Evolutionary conservation across 192 early-diverging fungal genomes (phyloP), one percentile per base, ranked within the genome.

Genomic region (Linnemannia schmuckeri): DNA sequence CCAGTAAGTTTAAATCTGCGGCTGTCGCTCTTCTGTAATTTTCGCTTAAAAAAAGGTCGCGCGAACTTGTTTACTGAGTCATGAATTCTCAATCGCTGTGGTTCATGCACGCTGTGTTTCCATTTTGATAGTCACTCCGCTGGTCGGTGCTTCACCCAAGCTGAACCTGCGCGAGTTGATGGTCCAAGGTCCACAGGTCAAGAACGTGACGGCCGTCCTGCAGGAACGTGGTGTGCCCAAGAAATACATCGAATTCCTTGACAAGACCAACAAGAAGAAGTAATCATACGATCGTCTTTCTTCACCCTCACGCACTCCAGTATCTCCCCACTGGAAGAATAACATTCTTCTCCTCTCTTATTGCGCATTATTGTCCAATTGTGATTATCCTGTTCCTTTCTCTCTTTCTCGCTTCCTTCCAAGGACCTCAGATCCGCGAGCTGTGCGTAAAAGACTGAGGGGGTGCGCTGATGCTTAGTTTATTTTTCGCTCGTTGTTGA

Each of bases 141-240:
- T 92, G 24, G 89, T 88, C 33, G 91, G 90, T 18, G 89, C 91
- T 37, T 89, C 89, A 17, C 93, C 93, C 18, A 91, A 92, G 70
- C 72, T 88, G 49, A 89, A 92, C 22, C 47, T 92, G 42, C 85
- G 89, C 30, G 95, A 96, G 76, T 89, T 96, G 9, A 91, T 96
- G 92, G 93, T 95, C 0, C 96, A 96, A 85, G 96, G 96, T n/a
- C 90, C 90, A 49, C 95, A 96, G 76, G 85, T 91, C 44, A 94
- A 92, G 80, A 91, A 90, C 70, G 88, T 95, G 6, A 91, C 89
- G n/a, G 83, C 79, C 18, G 71, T 90, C 4, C 76, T 96, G 41
- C 70, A 75, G 55, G 82, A 84, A 42, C 90, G 87, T 75, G 91
- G 92, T 44, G 88, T 92, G 20, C 92, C 92, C 18, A 92, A 92